Base-by-base conservation (phyloP, 345 rosid genomes). In the Lepidium aucheri region DNA sequence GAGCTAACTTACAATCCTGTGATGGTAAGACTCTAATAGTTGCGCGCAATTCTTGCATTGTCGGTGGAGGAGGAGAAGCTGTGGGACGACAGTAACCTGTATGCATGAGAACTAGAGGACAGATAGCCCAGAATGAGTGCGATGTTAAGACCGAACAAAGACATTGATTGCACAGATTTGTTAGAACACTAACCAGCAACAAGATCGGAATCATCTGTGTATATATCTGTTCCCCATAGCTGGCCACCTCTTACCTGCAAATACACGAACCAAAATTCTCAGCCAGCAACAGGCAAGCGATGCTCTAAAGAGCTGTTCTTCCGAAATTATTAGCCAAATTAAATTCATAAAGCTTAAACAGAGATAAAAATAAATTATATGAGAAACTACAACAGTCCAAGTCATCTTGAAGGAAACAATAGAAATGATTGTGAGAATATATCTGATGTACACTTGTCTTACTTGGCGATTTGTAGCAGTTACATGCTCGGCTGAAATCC, bases 381-480 rank as follows among this genome's bases (percentile, higher is more conserved):
- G 5, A 60, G 45, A 41, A 26, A 35, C 50, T 32, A 49, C 40
- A 64, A 51, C 47, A 46, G 33, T 57, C 16, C 16, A 44, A 58
- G 67, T 38, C 49, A 35, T 33, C 7, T 53, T 53, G 43, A 44
- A 22, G 33, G 17, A 53, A 73, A 45, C 7, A 11, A 65, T 14
- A 10, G 33, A 11, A 26, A 28, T 24, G 14, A 51, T 44, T 36
- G 44, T 15, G 64, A 55, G 60, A 58, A 44, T 16, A 1, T 11
- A 16, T 36, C 14, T 32, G 13, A 74, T 67, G 61, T 22, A 50
- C 57, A 24, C 43, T 46, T 35, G 9, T 68, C 91, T 80, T 87
- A 91, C 99, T 81, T 95, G 97, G 62, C 96, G 97, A 83, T 95
- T 95, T 5, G 98, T 89, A 56, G 99, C 99, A 81, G 98, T 89